Conservation (phyloP, 257 asterid species). For the Fraxinus pennsylvanica region DNA sequence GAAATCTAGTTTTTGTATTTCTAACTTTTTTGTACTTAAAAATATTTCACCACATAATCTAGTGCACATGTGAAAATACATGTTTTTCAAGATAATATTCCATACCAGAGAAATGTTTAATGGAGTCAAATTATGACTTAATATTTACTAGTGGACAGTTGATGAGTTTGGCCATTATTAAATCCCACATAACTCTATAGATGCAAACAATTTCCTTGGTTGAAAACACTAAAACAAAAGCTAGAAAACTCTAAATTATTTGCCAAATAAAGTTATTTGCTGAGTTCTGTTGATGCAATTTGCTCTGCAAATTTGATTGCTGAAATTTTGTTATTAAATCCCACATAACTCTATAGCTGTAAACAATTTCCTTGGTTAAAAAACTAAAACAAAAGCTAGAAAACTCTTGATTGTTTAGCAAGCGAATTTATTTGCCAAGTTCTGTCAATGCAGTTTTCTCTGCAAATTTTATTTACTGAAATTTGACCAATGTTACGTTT, state of each 20-base stretch:
- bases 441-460: background rate
- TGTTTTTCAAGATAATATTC: background rate
- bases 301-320: too few species aligned
- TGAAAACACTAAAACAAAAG: background rate
- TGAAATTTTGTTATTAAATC: background rate
- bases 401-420: background rate
- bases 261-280: background rate
- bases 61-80: constrained; percentile 9
- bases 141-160: background rate
- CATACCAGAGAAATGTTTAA: too few species aligned
- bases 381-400: background rate
- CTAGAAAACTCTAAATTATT: background rate
- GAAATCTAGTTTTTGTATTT: background rate
- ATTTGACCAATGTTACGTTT: background rate
- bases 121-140: too few species aligned
- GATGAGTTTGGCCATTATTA: background rate
- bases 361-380: background rate
- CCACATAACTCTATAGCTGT: background rate
- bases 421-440: background rate
- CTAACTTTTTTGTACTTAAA: background rate
- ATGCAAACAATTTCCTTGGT: background rate
- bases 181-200: background rate
- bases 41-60: background rate
- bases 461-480: background rate
- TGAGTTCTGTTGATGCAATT: too few species aligned